Evolutionary conservation across 2,329 filamentous ascomycete species (phyloP), one percentile per base, ranked within the genome.

Genomic region (Paramyrothecium roridum): DNA sequence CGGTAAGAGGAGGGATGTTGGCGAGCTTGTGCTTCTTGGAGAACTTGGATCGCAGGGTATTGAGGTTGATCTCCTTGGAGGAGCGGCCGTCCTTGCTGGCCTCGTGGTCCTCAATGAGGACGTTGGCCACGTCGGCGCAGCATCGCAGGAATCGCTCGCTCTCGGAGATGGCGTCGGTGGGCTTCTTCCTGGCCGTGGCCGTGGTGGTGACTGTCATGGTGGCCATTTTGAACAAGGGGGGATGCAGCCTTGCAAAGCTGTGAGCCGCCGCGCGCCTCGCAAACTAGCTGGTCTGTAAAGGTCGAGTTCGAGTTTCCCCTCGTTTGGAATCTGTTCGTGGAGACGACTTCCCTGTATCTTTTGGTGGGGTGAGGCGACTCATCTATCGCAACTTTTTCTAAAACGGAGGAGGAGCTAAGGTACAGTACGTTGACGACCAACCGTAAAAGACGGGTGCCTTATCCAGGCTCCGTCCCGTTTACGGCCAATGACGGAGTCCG

Each of bases 71-170:
- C 72, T 99, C 93, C 70, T 88, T 91, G 68, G 86, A 86, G 0
- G 88, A 83, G 58, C 85, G 87, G 49, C 84, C 86, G 69, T 96
- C 87, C 63, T 87, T 87, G 62, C 87, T 83, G 26, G 89, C 82
- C 73, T 98, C 93, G 70, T 96, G 91, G 67, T 98, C 93, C 68
- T 97, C 91, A 65, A 99, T 96, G 50, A 99, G 83, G 53, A 88
- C 89, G 69, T 91, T 96, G 52, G 93, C 93, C 67, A 99, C 93
- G 65, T 99, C 96, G 59, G 93, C 93, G 73, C 96, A 99, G 65
- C 92, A 95, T 71, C 92, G 86, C 73, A 98, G 84, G 72, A 90
- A 97, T 52, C 95, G 87, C 76, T 99, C 95, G 74, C 93, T 96
- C 75, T 99, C 95, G 23, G 95, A 91, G 2, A 91, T 84, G 13